Evolutionary conservation across 371 early-diverging fungal species (phyloP).

Genomic region (Mortierella sp.): DNA sequence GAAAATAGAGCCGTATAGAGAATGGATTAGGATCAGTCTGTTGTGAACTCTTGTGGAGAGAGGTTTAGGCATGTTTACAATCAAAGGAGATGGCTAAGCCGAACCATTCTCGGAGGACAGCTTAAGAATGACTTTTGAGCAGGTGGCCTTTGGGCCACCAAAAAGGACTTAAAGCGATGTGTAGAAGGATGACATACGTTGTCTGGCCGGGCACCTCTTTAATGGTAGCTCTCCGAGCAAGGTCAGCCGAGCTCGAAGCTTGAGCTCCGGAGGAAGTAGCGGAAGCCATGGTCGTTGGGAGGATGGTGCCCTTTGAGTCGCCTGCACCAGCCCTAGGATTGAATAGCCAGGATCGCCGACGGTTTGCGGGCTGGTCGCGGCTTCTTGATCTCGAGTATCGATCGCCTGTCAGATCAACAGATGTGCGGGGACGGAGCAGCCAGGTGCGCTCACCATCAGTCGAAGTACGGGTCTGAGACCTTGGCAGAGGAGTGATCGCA

Average conservation of each 20-base stretch:
- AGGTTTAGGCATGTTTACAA: not conserved
- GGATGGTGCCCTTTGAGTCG: not conserved
- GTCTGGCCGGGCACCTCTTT: constrained; percentile 45
- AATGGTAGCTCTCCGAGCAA: constrained; percentile 9
- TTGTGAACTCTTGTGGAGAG: not conserved
- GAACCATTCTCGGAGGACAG: not conserved
- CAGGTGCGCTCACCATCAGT: constrained; percentile 15
- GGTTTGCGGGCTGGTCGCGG: not conserved
- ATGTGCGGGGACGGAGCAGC: constrained; percentile 12
- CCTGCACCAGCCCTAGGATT: not conserved
- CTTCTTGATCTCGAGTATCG: not conserved
- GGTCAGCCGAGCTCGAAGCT: not conserved
- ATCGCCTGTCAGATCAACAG: constrained; percentile 5
- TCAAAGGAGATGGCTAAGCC: not conserved
- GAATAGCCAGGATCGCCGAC: constrained; percentile 7
- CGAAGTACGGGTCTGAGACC: no score
- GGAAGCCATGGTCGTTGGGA: not conserved
- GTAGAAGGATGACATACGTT: constrained; percentile 10
- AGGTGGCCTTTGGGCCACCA: not conserved
- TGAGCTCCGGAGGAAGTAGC: not conserved
- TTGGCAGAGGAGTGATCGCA: no score
- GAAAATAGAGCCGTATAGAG: not conserved
- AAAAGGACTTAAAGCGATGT: not conserved
- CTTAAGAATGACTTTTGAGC: not conserved
- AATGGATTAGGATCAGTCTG: not conserved